phyloP scores from a whole-genome alignment of 768 basidiomycete species.

The Nidularia pulvinata region DNA sequence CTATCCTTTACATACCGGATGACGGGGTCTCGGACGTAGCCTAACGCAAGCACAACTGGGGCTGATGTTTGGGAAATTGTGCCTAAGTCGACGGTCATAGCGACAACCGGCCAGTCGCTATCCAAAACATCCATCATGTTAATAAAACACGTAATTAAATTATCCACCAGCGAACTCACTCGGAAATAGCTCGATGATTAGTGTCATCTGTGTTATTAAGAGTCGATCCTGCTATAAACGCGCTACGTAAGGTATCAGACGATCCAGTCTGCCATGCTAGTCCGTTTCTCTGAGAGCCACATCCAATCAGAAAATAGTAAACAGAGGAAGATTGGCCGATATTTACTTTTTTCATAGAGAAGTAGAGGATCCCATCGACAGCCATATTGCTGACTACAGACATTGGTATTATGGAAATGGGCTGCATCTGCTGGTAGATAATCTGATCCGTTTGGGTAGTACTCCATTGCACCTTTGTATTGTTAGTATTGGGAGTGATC shows the following conservation, averaged over 20 bases:
- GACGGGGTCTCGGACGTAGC: constrained; percentile 31
- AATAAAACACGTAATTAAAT: too few relatives aligned
- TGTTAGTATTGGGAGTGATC: constrained; percentile 4
- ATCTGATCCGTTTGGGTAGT: constrained; percentile 26
- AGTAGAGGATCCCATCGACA: constrained; percentile 47
- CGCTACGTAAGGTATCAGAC: constrained; percentile 30
- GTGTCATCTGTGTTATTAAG: constrained; percentile 37
- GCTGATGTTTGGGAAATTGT: constrained; percentile 22
- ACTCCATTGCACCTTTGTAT: constrained; percentile 39
- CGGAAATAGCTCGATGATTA: constrained; percentile 33
- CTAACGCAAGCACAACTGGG: constrained; percentile 32
- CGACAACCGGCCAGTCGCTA: constrained; percentile 44
- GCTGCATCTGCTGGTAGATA: constrained; percentile 42
- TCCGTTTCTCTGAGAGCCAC: constrained; percentile 6
- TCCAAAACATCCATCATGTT: background rate
- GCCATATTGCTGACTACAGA: constrained; percentile 44
- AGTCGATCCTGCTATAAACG: constrained; percentile 36
- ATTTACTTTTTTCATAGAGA: constrained; percentile 38
- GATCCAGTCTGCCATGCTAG: constrained; percentile 44
- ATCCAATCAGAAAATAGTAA: background rate
- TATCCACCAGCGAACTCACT: background rate
- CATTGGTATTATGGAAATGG: constrained; percentile 25
- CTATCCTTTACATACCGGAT: constrained; percentile 22
- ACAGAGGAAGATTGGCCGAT: background rate
- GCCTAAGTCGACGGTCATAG: constrained; percentile 46